phyloP scores from a whole-genome alignment of 2,329 filamentous ascomycete species.

The Epichloe festucae region DNA sequence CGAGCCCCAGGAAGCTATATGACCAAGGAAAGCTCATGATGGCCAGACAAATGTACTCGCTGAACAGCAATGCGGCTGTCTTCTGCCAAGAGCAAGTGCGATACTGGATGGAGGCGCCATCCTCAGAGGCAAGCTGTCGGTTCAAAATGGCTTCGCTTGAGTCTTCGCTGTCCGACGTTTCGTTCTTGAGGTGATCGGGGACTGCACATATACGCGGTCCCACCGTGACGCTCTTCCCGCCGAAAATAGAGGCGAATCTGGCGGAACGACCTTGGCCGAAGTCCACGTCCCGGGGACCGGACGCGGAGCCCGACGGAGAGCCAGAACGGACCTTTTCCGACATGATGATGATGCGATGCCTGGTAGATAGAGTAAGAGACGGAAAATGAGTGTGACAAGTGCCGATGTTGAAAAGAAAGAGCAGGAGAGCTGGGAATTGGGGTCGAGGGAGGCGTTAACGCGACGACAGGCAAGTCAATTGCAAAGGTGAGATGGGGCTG shows the following conservation, averaged over 20 bases:
- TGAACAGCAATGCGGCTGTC: slow-evolving; percentile 83
- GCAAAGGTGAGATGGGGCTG: not conserved
- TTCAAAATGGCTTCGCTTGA: slow-evolving; percentile 36
- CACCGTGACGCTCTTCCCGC: slow-evolving; percentile 27
- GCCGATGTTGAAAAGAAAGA: not conserved
- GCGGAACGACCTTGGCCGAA: slow-evolving; percentile 12
- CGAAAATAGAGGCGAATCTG: slow-evolving; percentile 23
- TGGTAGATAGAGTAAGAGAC: not conserved
- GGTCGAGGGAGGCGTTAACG: not conserved
- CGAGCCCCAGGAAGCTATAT: slow-evolving; percentile 74
- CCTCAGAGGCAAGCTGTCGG: slow-evolving; percentile 64
- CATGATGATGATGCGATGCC: slow-evolving; percentile 9
- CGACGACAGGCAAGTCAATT: not conserved
- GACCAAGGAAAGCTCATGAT: slow-evolving; percentile 97
- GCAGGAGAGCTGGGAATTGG: not conserved
- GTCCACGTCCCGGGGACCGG: slow-evolving; percentile 13
- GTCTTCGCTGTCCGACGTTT: slow-evolving; percentile 29
- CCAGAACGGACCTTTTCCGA: slow-evolving; percentile 12
- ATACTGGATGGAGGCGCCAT: slow-evolving; percentile 73
- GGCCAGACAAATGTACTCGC: slow-evolving; percentile 81
- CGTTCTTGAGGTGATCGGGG: slow-evolving; percentile 21
- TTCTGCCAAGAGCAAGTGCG: slow-evolving; percentile 91
- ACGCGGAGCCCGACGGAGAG: slow-evolving; percentile 1
- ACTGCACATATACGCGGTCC: slow-evolving; percentile 40
- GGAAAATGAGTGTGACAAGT: not conserved